Percentiles rank a stretch among this genome's conserved stretches.
These are phyloP conservation scores for Globisporangium alternatum DNA, from an alignment of 352 stramenopile species.

Conservation along the genomic window DNA sequence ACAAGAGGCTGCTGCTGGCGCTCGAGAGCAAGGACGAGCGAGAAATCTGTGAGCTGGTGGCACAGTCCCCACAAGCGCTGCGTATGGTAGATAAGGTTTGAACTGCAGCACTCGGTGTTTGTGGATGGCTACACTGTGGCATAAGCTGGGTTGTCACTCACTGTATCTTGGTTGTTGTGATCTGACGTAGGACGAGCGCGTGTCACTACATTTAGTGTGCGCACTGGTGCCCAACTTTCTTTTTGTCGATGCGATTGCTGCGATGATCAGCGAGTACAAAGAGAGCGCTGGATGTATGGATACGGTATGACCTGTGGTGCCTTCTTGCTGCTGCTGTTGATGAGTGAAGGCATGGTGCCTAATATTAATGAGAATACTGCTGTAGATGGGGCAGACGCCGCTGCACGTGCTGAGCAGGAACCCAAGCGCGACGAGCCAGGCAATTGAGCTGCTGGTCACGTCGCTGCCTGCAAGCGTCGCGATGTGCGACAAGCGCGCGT, in stretches of 20 bases:
- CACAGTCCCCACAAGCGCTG: constrained; percentile 31
- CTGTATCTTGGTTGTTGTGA: too few relatives aligned
- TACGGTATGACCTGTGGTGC: constrained; percentile 21
- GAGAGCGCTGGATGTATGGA: constrained; percentile 37
- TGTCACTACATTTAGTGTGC: constrained; percentile 59
- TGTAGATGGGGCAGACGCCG: constrained; percentile 38
- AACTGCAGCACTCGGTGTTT: not conserved
- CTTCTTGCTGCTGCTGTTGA: not conserved
- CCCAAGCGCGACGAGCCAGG: constrained; percentile 38
- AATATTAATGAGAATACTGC: not conserved
- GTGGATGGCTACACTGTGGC: not conserved
- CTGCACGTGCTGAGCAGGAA: constrained; percentile 57
- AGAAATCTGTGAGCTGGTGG: constrained; percentile 38
- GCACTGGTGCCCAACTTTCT: constrained; percentile 41
- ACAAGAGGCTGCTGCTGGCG: constrained; percentile 28
- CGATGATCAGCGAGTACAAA: constrained; percentile 37
- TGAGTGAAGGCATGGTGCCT: not conserved
- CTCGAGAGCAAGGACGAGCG: constrained; percentile 46
- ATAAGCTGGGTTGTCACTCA: not conserved
- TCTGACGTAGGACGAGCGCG: constrained; percentile 29
- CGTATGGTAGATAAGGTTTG: constrained; percentile 27
- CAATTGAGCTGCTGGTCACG: constrained; percentile 28
- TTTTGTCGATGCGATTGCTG: constrained; percentile 53
- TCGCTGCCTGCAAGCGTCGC: constrained; percentile 30
- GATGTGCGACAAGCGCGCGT: constrained; percentile 40